Conservation (phyloP, 1,139 yeast species). For the Hyphopichia pseudoburtonii region DNA sequence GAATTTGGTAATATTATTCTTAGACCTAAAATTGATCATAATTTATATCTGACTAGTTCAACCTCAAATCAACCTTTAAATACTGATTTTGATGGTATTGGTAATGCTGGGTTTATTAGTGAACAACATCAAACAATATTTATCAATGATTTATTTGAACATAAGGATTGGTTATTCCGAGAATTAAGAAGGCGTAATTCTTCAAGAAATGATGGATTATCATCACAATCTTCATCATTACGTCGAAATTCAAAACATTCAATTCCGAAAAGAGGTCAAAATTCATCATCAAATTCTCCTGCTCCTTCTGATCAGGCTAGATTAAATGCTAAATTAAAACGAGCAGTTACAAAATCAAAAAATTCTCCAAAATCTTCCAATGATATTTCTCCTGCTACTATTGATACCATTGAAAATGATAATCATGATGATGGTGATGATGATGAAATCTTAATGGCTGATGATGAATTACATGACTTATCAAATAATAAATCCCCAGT, state of each 20-base stretch:
- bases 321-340: conserved; percentile 32
- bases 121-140: conserved; percentile 55
- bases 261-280: background rate
- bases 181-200: conserved; percentile 44
- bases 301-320: conserved; percentile 13
- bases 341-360: conserved; percentile 22
- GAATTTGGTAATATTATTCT: conserved; percentile 67
- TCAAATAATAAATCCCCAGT: background rate
- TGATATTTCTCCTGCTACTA: background rate
- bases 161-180: conserved; percentile 59
- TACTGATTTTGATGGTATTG: too few species aligned
- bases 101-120: background rate
- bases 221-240: conserved; percentile 1
- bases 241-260: background rate
- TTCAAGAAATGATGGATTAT: conserved; percentile 10
- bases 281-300: background rate
- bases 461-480: background rate
- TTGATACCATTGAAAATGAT: background rate
- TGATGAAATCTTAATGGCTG: conserved; percentile 1
- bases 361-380: conserved; percentile 5
- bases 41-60: conserved; percentile 7
- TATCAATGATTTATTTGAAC: conserved; percentile 58
- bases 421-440: background rate
- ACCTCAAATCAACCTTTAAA: background rate
- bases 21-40: conserved; percentile 43